These are phyloP conservation scores for Neurospora hispaniola DNA, from an alignment of 495 filamentous ascomycete species.

Conservation along the genomic window DNA sequence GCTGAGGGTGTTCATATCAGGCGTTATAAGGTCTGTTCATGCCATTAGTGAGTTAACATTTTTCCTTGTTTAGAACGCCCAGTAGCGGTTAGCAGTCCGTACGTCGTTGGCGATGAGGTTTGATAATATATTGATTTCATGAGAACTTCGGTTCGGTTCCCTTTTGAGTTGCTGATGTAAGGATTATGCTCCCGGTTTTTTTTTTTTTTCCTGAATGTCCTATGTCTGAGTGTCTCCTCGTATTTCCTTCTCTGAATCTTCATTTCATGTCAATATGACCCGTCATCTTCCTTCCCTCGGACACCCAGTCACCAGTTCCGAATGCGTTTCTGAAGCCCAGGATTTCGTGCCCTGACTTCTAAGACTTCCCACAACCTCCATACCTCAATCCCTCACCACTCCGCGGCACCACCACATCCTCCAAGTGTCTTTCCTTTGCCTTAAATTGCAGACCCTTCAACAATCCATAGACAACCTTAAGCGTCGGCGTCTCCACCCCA, in stretches of 20 bases:
- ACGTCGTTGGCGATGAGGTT: background rate
- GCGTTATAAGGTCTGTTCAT: background rate
- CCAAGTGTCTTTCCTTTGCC: slow-evolving; percentile 24
- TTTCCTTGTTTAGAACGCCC: background rate
- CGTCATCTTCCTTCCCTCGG: background rate
- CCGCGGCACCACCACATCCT: slow-evolving; percentile 6
- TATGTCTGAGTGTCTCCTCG: background rate
- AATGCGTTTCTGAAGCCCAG: background rate
- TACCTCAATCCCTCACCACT: slow-evolving; percentile 5
- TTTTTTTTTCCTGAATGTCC: background rate
- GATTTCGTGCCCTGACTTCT: background rate
- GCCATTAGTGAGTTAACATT: background rate
- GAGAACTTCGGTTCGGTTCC: background rate
- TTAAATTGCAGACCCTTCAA: slow-evolving; percentile 33
- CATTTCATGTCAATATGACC: background rate
- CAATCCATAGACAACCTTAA: slow-evolving; percentile 32
- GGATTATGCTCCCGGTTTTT: background rate
- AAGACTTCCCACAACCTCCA: background rate
- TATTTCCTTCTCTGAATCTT: background rate
- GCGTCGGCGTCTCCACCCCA: slow-evolving; percentile 36
- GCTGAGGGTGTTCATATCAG: background rate
- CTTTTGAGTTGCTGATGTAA: background rate
- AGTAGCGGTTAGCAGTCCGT: background rate
- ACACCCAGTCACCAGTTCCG: background rate
- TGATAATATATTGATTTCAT: background rate